These are phyloP conservation scores for Metarhizium rileyi DNA, from an alignment of 2,329 filamentous ascomycete species.

Conservation along the genomic window DNA sequence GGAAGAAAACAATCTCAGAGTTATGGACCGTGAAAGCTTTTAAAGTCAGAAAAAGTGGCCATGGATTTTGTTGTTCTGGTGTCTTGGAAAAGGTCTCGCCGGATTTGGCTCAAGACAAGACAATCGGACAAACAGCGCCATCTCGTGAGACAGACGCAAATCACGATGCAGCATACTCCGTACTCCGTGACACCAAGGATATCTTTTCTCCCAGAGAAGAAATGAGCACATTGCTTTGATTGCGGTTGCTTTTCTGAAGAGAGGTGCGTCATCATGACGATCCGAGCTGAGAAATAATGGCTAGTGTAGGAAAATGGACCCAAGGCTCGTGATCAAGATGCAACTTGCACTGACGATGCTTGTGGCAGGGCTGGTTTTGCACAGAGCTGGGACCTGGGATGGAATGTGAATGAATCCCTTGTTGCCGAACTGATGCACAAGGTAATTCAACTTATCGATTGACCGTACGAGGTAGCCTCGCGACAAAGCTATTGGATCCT, in stretches of 20 bases:
- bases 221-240: neutral
- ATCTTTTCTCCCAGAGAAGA: neutral
- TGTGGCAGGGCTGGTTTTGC: neutral
- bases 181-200: neutral
- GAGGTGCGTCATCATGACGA: neutral
- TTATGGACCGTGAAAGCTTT: neutral
- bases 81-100: neutral
- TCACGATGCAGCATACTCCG: neutral
- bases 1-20: neutral
- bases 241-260: no score
- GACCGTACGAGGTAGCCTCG: no score
- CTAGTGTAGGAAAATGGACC: neutral
- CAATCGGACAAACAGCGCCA: neutral
- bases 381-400: neutral
- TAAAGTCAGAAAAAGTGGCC: neutral
- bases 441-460: neutral
- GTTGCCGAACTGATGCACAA: neutral
- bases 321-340: neutral
- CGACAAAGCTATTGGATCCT: no score
- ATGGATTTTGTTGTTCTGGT: neutral
- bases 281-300: neutral
- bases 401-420: neutral
- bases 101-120: neutral
- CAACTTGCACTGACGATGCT: neutral
- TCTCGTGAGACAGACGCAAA: neutral